Evolutionary conservation across 2,329 filamentous ascomycete species (phyloP).

Genomic region (Dothistroma pini): DNA sequence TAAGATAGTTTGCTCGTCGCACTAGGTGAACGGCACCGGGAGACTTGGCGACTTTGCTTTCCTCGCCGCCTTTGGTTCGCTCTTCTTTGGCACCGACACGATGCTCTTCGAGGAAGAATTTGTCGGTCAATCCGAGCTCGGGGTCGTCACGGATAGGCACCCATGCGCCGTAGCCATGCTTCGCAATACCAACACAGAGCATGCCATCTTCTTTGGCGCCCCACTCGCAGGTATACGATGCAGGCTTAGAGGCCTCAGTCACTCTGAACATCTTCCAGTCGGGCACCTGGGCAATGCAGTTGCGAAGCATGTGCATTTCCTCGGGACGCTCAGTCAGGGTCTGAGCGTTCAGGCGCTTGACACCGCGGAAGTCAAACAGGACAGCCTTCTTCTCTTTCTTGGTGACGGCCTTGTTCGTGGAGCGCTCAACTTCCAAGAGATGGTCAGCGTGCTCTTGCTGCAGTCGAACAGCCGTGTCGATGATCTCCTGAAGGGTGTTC

Average conservation of each 20-base stretch:
- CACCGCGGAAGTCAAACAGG: conserved; percentile 86
- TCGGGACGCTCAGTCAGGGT: conserved; percentile 88
- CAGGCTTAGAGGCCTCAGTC: conserved; percentile 85
- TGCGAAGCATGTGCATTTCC: conserved; percentile 79
- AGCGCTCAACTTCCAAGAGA: conserved; percentile 61
- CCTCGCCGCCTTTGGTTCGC: conserved; percentile 68
- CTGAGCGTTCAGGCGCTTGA: conserved; percentile 94
- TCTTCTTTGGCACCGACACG: conserved; percentile 98
- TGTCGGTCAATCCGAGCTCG: conserved; percentile 80
- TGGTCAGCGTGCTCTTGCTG: conserved; percentile 69
- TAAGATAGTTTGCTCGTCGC: conserved; percentile 86
- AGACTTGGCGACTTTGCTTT: conserved; percentile 72
- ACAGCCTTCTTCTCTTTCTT: conserved; percentile 99
- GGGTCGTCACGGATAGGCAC: conserved; percentile 86
- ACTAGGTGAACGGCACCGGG: conserved; percentile 97
- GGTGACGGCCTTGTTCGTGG: conserved; percentile 74
- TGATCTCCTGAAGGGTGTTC: conserved; percentile 71
- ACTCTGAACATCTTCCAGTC: conserved; percentile 82
- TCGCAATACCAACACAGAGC: conserved; percentile 89
- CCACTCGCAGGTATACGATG: conserved; percentile 89
- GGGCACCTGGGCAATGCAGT: conserved; percentile 60
- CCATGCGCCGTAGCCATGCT: conserved; percentile 96
- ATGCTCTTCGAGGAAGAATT: conserved; percentile 95
- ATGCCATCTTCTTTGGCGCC: conserved; percentile 92
- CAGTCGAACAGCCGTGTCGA: conserved; percentile 66